Evolutionary conservation across 2,329 filamentous ascomycete genomes (phyloP), one percentile per base, ranked within the genome.

Genomic region (Alternaria infectoria): DNA sequence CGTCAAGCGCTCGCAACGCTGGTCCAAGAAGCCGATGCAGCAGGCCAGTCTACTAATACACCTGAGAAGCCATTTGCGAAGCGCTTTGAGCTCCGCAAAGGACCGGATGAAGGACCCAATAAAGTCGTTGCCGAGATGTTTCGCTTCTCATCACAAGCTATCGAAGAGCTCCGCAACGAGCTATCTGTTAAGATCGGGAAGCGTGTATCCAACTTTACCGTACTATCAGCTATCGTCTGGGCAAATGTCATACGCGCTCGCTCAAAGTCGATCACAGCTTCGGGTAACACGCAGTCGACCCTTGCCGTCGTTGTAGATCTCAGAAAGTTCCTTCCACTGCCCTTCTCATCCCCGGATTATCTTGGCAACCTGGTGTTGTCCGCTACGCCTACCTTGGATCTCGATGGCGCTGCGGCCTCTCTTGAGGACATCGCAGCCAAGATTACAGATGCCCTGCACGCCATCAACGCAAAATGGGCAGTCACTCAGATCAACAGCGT

Each of bases 91-190:
- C 8, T 52, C 2, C 49, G 49, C 5, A 17, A 17, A 11, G 49
- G 49, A 12, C 49, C 49, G 30, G 49, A 52, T 5, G 28, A 40
- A 52, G 49, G 28, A 28, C 51, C 62, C 23, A 58, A 67, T 19
- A 56, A 67, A 23, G 55, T 67, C 19, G 19, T 57, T 8, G 55
- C 65, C 7, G 63, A 58, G 6, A 50, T 62, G 61, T 62, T 60
- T 26, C 61, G 61, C 19, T 54, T 62, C 28, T 54, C 56, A 4
- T 49, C 25, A 2, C 13, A 50, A 15, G 32, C 45, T 25, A 45
- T 62, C 26, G 28, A 17, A n/a, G 9, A 49, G 3, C 11, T 60
- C 3, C 32, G 50, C 11, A 59, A 40, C 3, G 19, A 52, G 2
- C 26, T 50, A 25, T 60, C 50, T 3, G 10, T 25, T 0, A 21